Conservation (phyloP, 176 grass and related monocot genomes). For the Oryza brachyantha region DNA sequence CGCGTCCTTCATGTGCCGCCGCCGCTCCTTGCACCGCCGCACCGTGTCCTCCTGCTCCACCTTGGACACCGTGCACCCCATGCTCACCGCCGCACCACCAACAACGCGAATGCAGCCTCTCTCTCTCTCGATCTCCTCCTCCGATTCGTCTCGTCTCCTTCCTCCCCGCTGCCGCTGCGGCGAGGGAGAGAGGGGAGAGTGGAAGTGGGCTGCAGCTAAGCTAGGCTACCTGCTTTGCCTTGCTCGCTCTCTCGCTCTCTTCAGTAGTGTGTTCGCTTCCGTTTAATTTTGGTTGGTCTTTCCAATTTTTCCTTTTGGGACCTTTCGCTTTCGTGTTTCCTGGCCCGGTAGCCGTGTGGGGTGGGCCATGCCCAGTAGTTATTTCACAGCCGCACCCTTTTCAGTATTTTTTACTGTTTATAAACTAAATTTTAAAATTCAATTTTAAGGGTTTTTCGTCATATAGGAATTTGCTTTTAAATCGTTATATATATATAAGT, state of each 20-base stretch:
- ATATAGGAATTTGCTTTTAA: too few species aligned
- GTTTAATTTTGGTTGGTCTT: background rate
- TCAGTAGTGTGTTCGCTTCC: background rate
- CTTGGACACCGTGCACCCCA: conserved; percentile 90
- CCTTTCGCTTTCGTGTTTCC: conserved; percentile 21
- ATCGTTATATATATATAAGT: too few species aligned
- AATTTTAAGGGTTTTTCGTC: too few species aligned
- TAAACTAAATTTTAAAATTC: too few species aligned
- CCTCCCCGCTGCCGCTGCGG: conserved; percentile 23
- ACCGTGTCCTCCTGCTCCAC: conserved; percentile 97
- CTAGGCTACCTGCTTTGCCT: background rate
- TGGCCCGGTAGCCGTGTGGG: conserved; percentile 4
- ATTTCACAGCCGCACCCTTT: too few species aligned
- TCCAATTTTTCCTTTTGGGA: background rate
- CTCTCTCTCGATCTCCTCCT: background rate
- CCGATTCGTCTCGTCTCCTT: background rate
- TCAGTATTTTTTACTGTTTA: too few species aligned
- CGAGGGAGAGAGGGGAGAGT: background rate
- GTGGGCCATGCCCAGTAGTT: conserved; percentile 6
- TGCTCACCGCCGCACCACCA: too few species aligned
- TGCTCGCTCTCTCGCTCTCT: background rate
- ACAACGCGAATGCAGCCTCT: too few species aligned
- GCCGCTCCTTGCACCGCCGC: conserved; percentile 96
- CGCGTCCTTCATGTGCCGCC: conserved; percentile 79
- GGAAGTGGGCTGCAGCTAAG: conserved; percentile 33